Conservation (phyloP, 1,284 basidiomycete species). For the Inonotus hispidus region DNA sequence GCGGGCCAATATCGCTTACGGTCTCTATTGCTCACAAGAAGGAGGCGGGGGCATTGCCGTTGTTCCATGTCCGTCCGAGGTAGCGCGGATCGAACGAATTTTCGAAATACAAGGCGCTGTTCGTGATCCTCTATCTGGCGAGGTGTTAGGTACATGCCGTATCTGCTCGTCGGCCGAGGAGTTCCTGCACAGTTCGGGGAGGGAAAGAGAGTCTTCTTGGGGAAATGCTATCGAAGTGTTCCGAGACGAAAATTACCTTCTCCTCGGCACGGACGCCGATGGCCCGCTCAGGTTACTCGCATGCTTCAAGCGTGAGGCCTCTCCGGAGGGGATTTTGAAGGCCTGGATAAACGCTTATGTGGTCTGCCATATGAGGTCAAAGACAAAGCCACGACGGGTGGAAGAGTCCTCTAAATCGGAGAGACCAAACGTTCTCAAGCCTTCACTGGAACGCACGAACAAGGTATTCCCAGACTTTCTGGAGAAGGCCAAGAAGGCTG, state of each 20-base stretch:
- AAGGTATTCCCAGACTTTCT: conserved; percentile 8
- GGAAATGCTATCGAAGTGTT: conserved; percentile 29
- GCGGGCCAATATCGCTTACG: conserved; percentile 50
- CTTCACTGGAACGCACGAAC: neutral
- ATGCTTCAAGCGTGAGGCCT: conserved; percentile 45
- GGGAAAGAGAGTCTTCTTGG: conserved; percentile 17
- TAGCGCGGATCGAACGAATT: conserved; percentile 16
- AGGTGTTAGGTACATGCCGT: neutral
- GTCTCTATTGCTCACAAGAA: conserved; percentile 27
- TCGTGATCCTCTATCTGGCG: conserved; percentile 17
- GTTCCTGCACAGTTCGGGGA: neutral
- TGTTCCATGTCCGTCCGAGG: conserved; percentile 18
- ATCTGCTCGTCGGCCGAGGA: conserved; percentile 11
- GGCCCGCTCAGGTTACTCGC: conserved; percentile 30
- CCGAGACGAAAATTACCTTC: conserved; percentile 39
- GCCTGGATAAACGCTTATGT: conserved; percentile 49
- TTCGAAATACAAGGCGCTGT: conserved; percentile 8
- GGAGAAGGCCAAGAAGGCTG: conserved; percentile 9
- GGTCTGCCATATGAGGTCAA: conserved; percentile 16
- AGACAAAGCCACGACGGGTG: neutral
- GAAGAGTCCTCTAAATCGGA: neutral
- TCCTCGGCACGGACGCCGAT: conserved; percentile 34
- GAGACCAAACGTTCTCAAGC: neutral
- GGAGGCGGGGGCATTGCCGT: no score
- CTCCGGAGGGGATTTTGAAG: conserved; percentile 43